Evolutionary conservation across 2,329 filamentous ascomycete genomes (phyloP), one percentile per base, ranked within the genome.

Genomic region (Colletotrichum sansevieriae): DNA sequence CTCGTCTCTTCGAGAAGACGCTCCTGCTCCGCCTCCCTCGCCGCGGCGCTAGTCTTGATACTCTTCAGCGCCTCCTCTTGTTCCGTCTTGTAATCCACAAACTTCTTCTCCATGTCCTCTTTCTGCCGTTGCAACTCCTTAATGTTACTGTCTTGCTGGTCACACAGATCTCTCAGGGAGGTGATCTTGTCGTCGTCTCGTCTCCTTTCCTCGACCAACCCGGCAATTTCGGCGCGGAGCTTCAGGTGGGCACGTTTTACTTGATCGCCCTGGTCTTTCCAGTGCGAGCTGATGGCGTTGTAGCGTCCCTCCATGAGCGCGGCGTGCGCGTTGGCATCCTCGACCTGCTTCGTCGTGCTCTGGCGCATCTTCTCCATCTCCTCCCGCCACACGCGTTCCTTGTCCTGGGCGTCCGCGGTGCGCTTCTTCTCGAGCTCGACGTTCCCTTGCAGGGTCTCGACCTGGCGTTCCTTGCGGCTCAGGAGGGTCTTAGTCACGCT

Each of bases 91-190:
- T 93, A 92, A 54, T 82, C 82, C 56, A 88, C 87, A 79, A 92
- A 92, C 71, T 87, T 81, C 54, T 80, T 80, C 15, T 80, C 78
- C 68, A 94, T 88, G 15, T 86, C 86, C 33, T 87, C 85, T 74
- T 92, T 92, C 74, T 91, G 86, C 56, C 85, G 83, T 66, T 81
- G 80, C 25, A 90, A 80, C 67, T 88, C 83, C 65, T 87, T 86
- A 67, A 92, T 85, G 73, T 93, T 92, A 74, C 86, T 85, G 71
- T 92, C 87, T 76, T 93, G 89, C 78, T 94, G 91, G 71, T 93
- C 91, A 76, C 88, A 91, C 37, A 94, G 83, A 68, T 92, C 89
- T 59, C 89, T 85, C 58, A 94, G 81, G 37, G 87, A 88, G 70
- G 82, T 84, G 72, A 92, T 89, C 78, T 86, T 88, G 75, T 87